Conservation (phyloP, 2,329 filamentous ascomycete genomes). For the Teratosphaeria nubilosa region DNA sequence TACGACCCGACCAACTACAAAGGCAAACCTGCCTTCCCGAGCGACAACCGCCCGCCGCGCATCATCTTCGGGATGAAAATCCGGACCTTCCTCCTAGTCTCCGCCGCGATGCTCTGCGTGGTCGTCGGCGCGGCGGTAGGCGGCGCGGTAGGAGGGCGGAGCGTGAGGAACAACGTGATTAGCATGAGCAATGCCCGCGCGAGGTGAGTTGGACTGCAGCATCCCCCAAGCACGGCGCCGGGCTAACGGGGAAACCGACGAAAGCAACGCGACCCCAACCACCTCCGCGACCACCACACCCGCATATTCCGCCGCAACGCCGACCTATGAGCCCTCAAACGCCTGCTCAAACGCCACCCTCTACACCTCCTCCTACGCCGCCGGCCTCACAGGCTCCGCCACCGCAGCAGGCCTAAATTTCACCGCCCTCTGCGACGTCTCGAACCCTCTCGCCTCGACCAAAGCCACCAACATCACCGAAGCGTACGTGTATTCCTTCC, state of each 20-base stretch:
- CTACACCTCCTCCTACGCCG: conserved; percentile 20
- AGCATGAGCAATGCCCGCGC: background rate
- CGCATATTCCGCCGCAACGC: conserved; percentile 20
- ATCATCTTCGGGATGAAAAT: conserved; percentile 32
- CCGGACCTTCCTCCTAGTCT: conserved; percentile 25
- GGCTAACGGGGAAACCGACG: too few species aligned
- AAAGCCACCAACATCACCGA: conserved; percentile 14
- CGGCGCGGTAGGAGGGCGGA: conserved; percentile 25
- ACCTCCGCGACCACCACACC: conserved; percentile 9
- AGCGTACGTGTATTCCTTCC: conserved; percentile 27
- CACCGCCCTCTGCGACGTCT: conserved; percentile 24
- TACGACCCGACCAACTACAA: conserved; percentile 16
- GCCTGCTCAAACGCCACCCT: conserved; percentile 24
- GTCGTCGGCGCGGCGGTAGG: conserved; percentile 28
- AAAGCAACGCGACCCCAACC: conserved; percentile 2
- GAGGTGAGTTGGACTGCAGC: background rate
- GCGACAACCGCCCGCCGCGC: conserved; percentile 24
- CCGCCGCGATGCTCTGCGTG: conserved; percentile 21
- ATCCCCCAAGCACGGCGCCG: conserved; percentile 6
- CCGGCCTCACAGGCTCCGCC: conserved; percentile 4
- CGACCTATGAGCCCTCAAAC: conserved; percentile 23
- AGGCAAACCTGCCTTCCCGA: conserved; percentile 11
- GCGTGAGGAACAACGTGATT: conserved; percentile 11
- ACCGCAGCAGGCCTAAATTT: conserved; percentile 18
- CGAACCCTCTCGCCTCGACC: conserved; percentile 15